Conservation (phyloP, 352 stramenopile species). For the Globisporangium nagaii region DNA sequence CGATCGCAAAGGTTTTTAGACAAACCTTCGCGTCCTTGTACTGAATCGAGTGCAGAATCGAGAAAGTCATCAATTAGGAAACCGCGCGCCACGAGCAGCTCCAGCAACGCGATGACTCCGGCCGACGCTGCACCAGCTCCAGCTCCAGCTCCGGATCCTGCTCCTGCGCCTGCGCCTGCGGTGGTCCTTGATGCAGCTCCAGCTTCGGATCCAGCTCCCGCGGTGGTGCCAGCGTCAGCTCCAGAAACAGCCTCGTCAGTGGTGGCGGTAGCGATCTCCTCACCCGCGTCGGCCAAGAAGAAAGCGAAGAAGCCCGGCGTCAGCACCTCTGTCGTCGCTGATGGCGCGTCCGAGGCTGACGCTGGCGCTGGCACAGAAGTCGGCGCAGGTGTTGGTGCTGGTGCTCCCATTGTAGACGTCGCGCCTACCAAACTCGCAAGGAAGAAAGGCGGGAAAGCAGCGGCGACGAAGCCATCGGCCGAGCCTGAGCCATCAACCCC, state of each 20-base stretch:
- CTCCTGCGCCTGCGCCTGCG: neutral
- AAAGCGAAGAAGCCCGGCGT: no score
- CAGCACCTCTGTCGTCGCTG: no score
- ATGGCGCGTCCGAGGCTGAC: no score
- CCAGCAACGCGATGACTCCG: neutral
- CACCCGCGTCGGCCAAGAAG: no score
- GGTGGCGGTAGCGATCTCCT: no score
- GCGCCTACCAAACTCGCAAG: no score
- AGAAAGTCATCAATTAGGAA: slow-evolving; percentile 1
- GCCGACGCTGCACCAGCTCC: neutral
- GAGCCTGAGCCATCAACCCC: neutral
- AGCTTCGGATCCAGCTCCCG: neutral
- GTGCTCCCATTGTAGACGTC: no score
- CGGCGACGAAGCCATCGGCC: no score
- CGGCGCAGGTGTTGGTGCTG: no score
- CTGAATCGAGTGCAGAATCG: slow-evolving; percentile 3
- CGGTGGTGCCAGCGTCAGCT: neutral
- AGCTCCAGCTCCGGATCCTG: neutral
- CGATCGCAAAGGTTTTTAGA: neutral
- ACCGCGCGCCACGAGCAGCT: neutral
- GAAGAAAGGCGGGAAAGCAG: no score
- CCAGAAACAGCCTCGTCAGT: neutral
- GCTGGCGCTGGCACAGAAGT: no score
- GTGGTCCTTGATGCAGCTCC: neutral
- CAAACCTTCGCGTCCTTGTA: neutral